phyloP scores from a whole-genome alignment of 805 yeast species.

The Yarrowia hollandica region DNA sequence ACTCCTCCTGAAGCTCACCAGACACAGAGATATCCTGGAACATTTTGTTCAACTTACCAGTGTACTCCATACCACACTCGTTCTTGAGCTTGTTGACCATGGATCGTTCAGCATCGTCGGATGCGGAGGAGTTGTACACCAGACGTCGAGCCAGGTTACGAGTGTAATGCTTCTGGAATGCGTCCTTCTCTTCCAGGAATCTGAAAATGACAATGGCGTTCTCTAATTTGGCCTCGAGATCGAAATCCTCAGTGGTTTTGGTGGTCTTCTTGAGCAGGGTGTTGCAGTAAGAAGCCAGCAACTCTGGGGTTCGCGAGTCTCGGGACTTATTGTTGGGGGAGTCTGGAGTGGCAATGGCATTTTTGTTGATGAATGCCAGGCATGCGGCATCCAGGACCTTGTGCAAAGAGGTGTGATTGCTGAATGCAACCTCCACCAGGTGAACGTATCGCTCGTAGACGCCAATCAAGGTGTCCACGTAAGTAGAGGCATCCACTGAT shows the following conservation, averaged over 20 bases:
- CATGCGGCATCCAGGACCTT: constrained; percentile 90
- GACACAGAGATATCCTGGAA: constrained; percentile 90
- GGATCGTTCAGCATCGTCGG: constrained; percentile 79
- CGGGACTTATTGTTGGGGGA: constrained; percentile 37
- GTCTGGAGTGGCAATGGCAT: constrained; percentile 63
- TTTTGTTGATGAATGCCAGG: constrained; percentile 75
- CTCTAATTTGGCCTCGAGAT: constrained; percentile 67
- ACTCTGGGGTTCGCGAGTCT: constrained; percentile 83
- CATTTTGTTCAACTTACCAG: constrained; percentile 93
- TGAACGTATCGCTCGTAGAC: constrained; percentile 67
- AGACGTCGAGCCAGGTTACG: constrained; percentile 85
- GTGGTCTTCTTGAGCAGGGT: constrained; percentile 72
- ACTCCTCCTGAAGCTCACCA: constrained; percentile 63
- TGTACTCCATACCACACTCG: constrained; percentile 88
- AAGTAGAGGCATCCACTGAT: constrained; percentile 67
- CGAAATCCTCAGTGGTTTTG: constrained; percentile 60
- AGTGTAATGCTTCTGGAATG: constrained; percentile 90
- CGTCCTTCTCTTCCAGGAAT: constrained; percentile 90
- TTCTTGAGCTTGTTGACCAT: constrained; percentile 84
- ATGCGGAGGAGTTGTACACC: constrained; percentile 80
- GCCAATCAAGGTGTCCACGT: constrained; percentile 71
- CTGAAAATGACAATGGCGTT: constrained; percentile 85
- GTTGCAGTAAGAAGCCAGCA: constrained; percentile 87
- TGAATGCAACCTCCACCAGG: constrained; percentile 67
- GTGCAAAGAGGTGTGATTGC: constrained; percentile 71